Evolutionary conservation across 75 land plant species (phyloP), one percentile per base, ranked within the genome.

Genomic region (Chamaecyparis obtusa): DNA sequence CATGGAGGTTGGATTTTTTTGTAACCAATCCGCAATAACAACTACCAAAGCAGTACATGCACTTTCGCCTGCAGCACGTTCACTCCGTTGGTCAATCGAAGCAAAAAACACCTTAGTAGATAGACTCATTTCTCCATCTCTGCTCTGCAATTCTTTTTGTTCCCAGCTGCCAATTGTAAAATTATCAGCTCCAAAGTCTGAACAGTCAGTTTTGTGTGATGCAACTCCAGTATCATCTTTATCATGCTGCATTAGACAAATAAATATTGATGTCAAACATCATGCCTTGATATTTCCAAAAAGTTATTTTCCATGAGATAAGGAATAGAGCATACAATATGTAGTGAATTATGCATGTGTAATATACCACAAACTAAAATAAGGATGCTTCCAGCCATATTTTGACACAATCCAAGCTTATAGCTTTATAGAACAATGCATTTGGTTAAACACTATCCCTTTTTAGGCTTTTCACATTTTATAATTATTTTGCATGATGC

Each of bases 31-130:
- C 36, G 99, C 99, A 89, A 98, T 95, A 10, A 95, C 96, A 76
- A 96, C 99, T 67, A 95, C 99, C n/a, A 98, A 92, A 49, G 95
- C 99, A 14, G 99, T 96, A 83, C 99, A 98, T 3, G 99, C 99
- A 90, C 99, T 94, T 55, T 96, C 99, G 24, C 99, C 99, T 41
- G 99, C 94, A 60, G 99, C 99, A n/a, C 94, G 90, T 49, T 98
- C 99, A 86, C 97, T 96, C 77, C 99, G 88, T 74, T 98, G 99
- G 75, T 98, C 99, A 64, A 98, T 97, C 60, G 99, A 95, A 32
- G 99, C 98, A 90, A 96, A 93, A 82, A 98, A 98, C 5, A 98
- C 93, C 19, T 92, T 83, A 3, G 99, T 89, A 24, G 91, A 88
- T 35, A 98, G 93, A 89, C 93, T 94, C 92, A 95, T 88, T 55